Conservation (phyloP, 208 protist genomes). For the Trypanosoma boissoni region DNA sequence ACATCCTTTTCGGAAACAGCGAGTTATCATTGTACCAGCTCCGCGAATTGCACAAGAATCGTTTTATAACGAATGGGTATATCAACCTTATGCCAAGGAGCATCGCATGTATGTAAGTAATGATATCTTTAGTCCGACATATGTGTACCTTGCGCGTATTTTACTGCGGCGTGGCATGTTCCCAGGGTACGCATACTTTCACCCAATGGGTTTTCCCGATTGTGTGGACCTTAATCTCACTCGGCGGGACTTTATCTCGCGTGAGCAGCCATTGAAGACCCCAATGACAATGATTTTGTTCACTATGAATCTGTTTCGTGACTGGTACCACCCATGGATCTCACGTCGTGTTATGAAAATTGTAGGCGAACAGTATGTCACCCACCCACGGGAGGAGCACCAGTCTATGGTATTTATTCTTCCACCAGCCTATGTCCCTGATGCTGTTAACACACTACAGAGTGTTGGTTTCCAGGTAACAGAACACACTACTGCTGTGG, state of each 20-base stretch:
- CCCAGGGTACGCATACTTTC: slow-evolving; percentile 80
- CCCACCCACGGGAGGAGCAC: slow-evolving; percentile 66
- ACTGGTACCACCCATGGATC: slow-evolving; percentile 69
- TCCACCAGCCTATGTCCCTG: slow-evolving; percentile 57
- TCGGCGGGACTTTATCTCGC: slow-evolving; percentile 65
- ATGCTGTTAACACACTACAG: slow-evolving; percentile 69
- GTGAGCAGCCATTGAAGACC: slow-evolving; percentile 78
- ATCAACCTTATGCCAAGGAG: slow-evolving; percentile 87
- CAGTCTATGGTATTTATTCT: slow-evolving; percentile 80
- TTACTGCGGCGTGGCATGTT: slow-evolving; percentile 52
- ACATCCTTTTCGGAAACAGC: slow-evolving; percentile 74
- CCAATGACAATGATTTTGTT: slow-evolving; percentile 57
- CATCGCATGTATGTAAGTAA: slow-evolving; percentile 84
- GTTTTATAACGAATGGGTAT: slow-evolving; percentile 82
- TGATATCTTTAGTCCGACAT: slow-evolving; percentile 82
- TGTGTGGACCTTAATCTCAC: slow-evolving; percentile 77
- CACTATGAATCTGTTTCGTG: slow-evolving; percentile 57
- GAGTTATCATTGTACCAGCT: slow-evolving; percentile 69
- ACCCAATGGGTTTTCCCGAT: slow-evolving; percentile 81
- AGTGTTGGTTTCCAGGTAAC: slow-evolving; percentile 63
- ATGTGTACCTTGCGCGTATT: slow-evolving; percentile 67
- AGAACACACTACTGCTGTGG: slow-evolving; percentile 50
- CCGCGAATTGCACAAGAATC: slow-evolving; percentile 66
- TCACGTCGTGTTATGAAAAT: slow-evolving; percentile 47
- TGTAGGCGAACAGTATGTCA: slow-evolving; percentile 76